A percentile compares a stretch with the other conserved stretches of the same genome.
These are phyloP conservation scores for Lentinula novae-zelandiae DNA, from an alignment of 1,284 basidiomycete species.

Conservation along the genomic window DNA sequence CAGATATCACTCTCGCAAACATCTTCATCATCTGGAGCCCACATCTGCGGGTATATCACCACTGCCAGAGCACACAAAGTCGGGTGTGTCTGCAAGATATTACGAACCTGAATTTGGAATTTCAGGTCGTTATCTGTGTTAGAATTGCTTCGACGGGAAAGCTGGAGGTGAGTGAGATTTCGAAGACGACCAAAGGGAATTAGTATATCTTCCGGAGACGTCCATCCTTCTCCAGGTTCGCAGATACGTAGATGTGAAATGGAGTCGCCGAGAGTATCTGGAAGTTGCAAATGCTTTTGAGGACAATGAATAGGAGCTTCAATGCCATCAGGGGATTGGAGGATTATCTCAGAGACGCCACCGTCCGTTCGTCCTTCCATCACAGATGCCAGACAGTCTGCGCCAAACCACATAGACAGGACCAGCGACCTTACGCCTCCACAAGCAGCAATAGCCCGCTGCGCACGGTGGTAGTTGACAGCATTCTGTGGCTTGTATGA, in stretches of 20 bases:
- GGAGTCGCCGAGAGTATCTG: conserved; percentile 8
- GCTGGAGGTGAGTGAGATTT: conserved; percentile 36
- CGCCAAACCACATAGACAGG: conserved; percentile 22
- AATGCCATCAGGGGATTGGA: conserved; percentile 24
- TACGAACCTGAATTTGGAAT: conserved; percentile 32
- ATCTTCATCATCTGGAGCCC: conserved; percentile 16
- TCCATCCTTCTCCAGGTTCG: conserved; percentile 34
- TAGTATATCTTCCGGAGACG: conserved; percentile 32
- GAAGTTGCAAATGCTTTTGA: conserved; percentile 7
- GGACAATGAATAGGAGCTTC: conserved; percentile 6
- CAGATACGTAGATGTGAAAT: conserved; percentile 37
- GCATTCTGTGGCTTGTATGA: conserved; percentile 21
- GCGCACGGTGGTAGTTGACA: conserved; percentile 17
- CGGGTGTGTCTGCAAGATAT: conserved; percentile 26
- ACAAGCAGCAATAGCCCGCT: conserved; percentile 27
- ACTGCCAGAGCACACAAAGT: conserved; percentile 32
- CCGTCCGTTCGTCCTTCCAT: conserved; percentile 11
- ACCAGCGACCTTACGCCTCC: conserved; percentile 24
- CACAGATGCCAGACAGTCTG: conserved; percentile 16
- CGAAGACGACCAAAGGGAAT: conserved; percentile 29
- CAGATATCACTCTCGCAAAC: conserved; percentile 27
- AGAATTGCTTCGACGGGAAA: conserved; percentile 35
- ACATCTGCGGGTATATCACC: conserved; percentile 26
- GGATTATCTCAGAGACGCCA: conserved; percentile 21
- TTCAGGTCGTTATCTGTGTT: conserved; percentile 38